Base-by-base conservation (phyloP, 2,329 filamentous ascomycete genomes). In the Exophiala viscosa region DNA sequence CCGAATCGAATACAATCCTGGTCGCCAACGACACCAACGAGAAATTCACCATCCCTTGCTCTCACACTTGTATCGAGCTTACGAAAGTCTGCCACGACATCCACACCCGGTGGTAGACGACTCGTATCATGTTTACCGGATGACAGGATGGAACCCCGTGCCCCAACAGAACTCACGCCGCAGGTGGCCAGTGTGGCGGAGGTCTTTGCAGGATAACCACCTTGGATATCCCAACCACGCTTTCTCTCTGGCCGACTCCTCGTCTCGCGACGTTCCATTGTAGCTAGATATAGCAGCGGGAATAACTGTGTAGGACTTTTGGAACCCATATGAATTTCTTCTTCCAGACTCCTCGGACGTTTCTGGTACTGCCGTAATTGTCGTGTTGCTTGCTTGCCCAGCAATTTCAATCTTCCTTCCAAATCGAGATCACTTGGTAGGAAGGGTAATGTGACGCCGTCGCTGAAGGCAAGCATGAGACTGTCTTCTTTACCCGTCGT, bases 401-500 rank as follows among this genome's bases (percentile, higher is more conserved):
- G 47, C 23, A 61, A 38, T 31, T 50, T 47, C 23, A 61, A 47
- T 28, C 59, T 38, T 13, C 55, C 52, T 38, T 50, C 45, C n/a
- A 61, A 52, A 15, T 52, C 48, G 10, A 61, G 44, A 41, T 58
- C 39, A 33, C 46, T 54, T 3, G 55, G 38, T 9, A 62, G 41
- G 41, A 60, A 60, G 1, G 58, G 60, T 6, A 62, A 41, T 3
- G 55, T 54, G 13, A 62, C 48, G 17, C 60, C 60, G n/a, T 62
- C 60, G 45, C 58, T 59, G 42, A 62, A 62, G 10, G 58, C 60
- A 5, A 62, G 48, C 54, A 62, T 58, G n/a, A 58, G 48, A 43
- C 50, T 59, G 45, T 60, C 52, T 40, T 61, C 59, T 35, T 56
- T 55, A 1, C 60, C 60, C 14, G 55, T 57, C 1, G 55, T 59